A percentile compares a stretch with the other conserved stretches of the same genome.
Conservation (phyloP, 495 filamentous ascomycete genomes). For the Neurospora discreta region DNA sequence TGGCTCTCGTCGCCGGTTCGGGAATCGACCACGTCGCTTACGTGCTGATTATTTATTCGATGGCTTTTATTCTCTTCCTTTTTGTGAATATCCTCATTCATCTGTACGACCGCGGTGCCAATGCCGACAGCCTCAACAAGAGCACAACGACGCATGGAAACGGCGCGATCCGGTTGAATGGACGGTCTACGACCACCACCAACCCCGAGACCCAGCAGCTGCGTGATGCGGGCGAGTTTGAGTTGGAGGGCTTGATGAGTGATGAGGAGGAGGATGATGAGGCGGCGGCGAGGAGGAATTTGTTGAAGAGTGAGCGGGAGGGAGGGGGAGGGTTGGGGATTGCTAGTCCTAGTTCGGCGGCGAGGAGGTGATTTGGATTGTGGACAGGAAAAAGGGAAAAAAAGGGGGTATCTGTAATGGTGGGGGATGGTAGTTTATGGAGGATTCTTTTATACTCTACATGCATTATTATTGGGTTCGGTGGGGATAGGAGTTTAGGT, state of each 20-base stretch:
- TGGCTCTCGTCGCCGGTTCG: conserved; percentile 58
- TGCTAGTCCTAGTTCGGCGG: conserved; percentile 28
- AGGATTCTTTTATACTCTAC: neutral
- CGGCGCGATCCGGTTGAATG: conserved; percentile 37
- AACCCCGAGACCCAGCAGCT: conserved; percentile 33
- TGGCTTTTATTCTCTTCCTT: conserved; percentile 85
- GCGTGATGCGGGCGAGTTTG: conserved; percentile 79
- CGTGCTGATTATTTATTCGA: conserved; percentile 77
- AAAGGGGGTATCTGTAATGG: neutral
- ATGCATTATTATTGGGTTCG: neutral
- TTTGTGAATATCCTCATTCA: conserved; percentile 75
- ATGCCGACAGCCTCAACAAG: conserved; percentile 12
- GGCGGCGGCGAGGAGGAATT: conserved; percentile 25
- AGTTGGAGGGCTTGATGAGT: conserved; percentile 80
- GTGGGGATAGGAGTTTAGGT: neutral
- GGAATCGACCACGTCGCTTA: conserved; percentile 84
- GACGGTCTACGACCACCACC: conserved; percentile 27
- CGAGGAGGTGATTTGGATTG: conserved; percentile 11
- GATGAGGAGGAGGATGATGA: conserved; percentile 65
- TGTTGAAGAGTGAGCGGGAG: conserved; percentile 22
- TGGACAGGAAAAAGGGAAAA: neutral
- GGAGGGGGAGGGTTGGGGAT: conserved; percentile 4
- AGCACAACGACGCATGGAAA: conserved; percentile 1
- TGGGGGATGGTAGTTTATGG: neutral
- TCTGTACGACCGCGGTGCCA: conserved; percentile 55